Base-by-base conservation (phyloP, 108 stramenopile genomes). In the Cyclotella atomus region DNA sequence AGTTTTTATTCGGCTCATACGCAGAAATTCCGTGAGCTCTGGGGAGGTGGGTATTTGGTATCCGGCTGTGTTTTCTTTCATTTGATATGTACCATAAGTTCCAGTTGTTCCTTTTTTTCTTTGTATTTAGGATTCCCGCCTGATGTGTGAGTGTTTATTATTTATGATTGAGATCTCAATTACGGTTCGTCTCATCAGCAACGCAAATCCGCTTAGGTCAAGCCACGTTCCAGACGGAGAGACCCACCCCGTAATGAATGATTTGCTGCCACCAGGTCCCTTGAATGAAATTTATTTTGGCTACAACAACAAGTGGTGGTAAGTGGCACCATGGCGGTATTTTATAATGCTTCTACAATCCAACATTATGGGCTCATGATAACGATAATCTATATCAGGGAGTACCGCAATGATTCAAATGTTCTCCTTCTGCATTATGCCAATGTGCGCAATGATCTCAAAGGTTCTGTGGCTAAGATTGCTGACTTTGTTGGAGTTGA, bases 31-130 rank as follows among this genome's bases (percentile, higher is more conserved):
- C 70, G 76, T n/a, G 63, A 72, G 0, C 38, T 77, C 14, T 82
- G 81, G 81, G 81, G 81, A 65, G 77, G 78, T 70, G 35, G 44
- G 78, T n/a, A n/a, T n/a, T n/a, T n/a, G n/a, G n/a, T n/a, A n/a
- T n/a, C n/a, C n/a, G n/a, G n/a, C n/a, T 45, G 23, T 17, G n/a
- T 32, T 49, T 17, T 44, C 9, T 14, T 45, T 14, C n/a, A 14
- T 24, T 49, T 0, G 7, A 33, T 23, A 25, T 24, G 15, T 65
- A 0, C 6, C 29, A 19, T 16, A 60, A 32, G 17, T 46, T 27
- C 2, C 34, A 20, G 20, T 34, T 63, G 21, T 35, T 60, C 7
- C 35, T 25, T 21, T 25, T 47, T 28, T 38, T 35, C 6, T 30
- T 9, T 25, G 15, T 17, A n/a, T 49, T 20, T 50, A 76, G 79